Conservation (phyloP, 2,329 filamentous ascomycete genomes). For the Atkinsonella texensis region DNA sequence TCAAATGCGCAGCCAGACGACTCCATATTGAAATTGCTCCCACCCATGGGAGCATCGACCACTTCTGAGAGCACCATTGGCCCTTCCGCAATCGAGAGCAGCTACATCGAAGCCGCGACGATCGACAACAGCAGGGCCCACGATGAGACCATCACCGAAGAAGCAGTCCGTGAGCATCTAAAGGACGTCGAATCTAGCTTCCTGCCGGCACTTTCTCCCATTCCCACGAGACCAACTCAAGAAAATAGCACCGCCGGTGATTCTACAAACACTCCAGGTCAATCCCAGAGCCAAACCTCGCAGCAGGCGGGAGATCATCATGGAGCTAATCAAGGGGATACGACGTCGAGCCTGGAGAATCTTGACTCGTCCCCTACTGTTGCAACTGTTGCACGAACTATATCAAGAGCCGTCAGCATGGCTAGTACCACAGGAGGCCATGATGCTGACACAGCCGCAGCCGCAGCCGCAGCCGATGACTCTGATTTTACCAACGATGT, state of each 20-base stretch:
- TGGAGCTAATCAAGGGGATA: conserved; percentile 23
- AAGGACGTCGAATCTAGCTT: conserved; percentile 57
- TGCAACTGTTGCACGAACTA: conserved; percentile 39
- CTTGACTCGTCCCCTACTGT: conserved; percentile 46
- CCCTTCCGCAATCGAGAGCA: conserved; percentile 19
- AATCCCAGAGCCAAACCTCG: conserved; percentile 17
- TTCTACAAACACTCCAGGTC: conserved; percentile 39
- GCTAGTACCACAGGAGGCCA: conserved; percentile 19
- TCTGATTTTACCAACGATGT: conserved; percentile 15
- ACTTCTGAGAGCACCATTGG: not conserved
- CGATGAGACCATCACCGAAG: conserved; percentile 40
- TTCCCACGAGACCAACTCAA: conserved; percentile 30
- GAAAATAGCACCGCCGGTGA: conserved; percentile 36
- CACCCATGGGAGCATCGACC: conserved; percentile 11
- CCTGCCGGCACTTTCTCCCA: conserved; percentile 43
- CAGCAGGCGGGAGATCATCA: conserved; percentile 9
- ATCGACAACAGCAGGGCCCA: conserved; percentile 20
- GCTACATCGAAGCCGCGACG: conserved; percentile 29
- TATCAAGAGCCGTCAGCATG: conserved; percentile 39
- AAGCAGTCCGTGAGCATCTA: conserved; percentile 42
- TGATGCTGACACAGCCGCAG: conserved; percentile 3
- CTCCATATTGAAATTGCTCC: conserved; percentile 6
- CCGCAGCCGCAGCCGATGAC: conserved; percentile 7
- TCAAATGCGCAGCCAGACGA: conserved; percentile 7
- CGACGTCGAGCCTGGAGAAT: conserved; percentile 39